These are phyloP conservation scores for Bacterosira constricta DNA, from an alignment of 108 stramenopile genomes.

Conservation along the genomic window DNA sequence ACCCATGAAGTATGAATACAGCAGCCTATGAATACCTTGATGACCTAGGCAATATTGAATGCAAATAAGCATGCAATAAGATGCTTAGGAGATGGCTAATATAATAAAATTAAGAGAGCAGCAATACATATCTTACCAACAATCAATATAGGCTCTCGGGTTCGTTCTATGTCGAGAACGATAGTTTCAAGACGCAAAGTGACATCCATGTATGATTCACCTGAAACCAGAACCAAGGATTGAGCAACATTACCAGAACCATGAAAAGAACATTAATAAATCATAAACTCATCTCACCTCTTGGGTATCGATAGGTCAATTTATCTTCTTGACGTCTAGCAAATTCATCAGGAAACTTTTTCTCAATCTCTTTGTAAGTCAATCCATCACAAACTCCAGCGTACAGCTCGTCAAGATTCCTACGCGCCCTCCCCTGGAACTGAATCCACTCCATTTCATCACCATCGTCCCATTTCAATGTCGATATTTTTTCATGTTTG, in stretches of 20 bases:
- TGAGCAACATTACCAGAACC: neutral
- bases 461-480: conserved; percentile 77
- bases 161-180: conserved; percentile 98
- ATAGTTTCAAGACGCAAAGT: conserved; percentile 96
- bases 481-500: conserved; percentile 53
- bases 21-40: conserved; percentile 96
- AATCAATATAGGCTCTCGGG: conserved; percentile 95
- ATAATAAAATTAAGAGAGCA: neutral
- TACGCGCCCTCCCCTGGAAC: conserved; percentile 74
- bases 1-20: conserved; percentile 99
- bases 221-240: conserved; percentile 29
- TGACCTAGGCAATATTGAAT: conserved; percentile 44
- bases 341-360: conserved; percentile 95
- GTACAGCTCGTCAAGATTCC: conserved; percentile 94
- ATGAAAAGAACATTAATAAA: neutral
- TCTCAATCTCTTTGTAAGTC: conserved; percentile 96
- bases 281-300: conserved; percentile 47
- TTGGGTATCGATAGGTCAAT: conserved; percentile 89
- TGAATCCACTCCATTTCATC: conserved; percentile 87
- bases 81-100: neutral
- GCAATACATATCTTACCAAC: conserved; percentile 54
- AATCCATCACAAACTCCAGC: conserved; percentile 95
- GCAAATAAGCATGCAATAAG: neutral
- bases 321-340: conserved; percentile 90
- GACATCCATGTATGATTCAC: conserved; percentile 99